These are phyloP conservation scores for Stachybotrys chartarum DNA, from an alignment of 2,329 filamentous ascomycete genomes.

Conservation along the genomic window DNA sequence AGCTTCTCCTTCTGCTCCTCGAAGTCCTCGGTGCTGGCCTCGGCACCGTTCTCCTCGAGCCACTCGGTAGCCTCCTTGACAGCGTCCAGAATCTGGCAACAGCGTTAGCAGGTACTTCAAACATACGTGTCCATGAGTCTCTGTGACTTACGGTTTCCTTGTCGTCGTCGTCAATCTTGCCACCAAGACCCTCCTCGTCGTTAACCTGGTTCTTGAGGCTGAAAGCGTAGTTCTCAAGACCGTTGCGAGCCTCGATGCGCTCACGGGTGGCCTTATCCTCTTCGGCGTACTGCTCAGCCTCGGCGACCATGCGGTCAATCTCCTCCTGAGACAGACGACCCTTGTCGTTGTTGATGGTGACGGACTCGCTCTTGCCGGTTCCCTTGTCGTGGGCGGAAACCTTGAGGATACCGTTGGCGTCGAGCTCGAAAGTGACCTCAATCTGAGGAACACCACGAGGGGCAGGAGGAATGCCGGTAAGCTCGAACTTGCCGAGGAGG, in stretches of 20 bases:
- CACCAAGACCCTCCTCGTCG: slow-evolving; percentile 91
- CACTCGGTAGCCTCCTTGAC: slow-evolving; percentile 96
- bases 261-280: slow-evolving; percentile 98
- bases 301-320: slow-evolving; percentile 97
- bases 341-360: slow-evolving; percentile 99
- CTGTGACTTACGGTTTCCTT: slow-evolving; percentile 76
- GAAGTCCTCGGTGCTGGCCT: slow-evolving; percentile 86
- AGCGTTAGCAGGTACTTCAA: slow-evolving; percentile 26
- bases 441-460: slow-evolving; percentile 97
- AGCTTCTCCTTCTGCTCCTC: slow-evolving; percentile 99
- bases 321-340: slow-evolving; percentile 92
- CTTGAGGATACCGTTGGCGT: slow-evolving; percentile 97
- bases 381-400: slow-evolving; percentile 96
- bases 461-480: slow-evolving; percentile 89
- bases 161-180: slow-evolving; percentile 97
- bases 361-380: slow-evolving; percentile 93
- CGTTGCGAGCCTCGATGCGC: slow-evolving; percentile 94
- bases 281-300: slow-evolving; percentile 97
- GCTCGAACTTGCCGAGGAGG: slow-evolving; percentile 94
- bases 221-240: slow-evolving; percentile 98
- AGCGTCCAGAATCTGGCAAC: slow-evolving; percentile 70
- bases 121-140: not conserved
- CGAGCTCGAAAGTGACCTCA: slow-evolving; percentile 94
- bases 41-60: slow-evolving; percentile 89
- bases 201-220: slow-evolving; percentile 98